Evolutionary conservation across 2,329 filamentous ascomycete species (phyloP).

Genomic region (Colletotrichum tabaci): DNA sequence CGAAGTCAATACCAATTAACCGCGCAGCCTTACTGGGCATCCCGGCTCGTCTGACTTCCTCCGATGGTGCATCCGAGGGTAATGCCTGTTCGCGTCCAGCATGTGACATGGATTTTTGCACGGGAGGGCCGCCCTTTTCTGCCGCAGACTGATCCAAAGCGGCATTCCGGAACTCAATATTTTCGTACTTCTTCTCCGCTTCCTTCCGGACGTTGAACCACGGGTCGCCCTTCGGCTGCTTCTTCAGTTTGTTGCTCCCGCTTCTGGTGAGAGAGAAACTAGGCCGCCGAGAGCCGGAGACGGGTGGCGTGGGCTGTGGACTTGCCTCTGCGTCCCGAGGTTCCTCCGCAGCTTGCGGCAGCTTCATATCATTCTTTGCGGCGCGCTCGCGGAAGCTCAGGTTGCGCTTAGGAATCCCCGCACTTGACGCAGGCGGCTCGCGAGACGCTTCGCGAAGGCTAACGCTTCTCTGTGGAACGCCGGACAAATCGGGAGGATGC

Average conservation of each 20-base stretch:
- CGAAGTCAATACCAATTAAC: constrained; percentile 38
- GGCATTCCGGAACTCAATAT: constrained; percentile 47
- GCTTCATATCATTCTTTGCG: constrained; percentile 58
- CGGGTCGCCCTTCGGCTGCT: constrained; percentile 69
- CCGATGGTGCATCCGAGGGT: constrained; percentile 47
- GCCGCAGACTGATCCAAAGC: constrained; percentile 44
- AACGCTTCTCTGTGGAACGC: constrained; percentile 35
- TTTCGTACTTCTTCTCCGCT: constrained; percentile 56
- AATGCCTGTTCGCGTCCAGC: constrained; percentile 51
- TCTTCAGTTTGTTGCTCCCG: constrained; percentile 72
- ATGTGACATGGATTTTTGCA: constrained; percentile 41
- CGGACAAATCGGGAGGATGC: constrained; percentile 21
- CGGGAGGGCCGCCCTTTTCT: constrained; percentile 36
- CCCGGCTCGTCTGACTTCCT: constrained; percentile 24
- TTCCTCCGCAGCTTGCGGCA: constrained; percentile 48
- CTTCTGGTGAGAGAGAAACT: constrained; percentile 59
- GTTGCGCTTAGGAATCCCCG: constrained; percentile 65
- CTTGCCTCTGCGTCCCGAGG: constrained; percentile 36
- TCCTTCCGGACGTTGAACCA: constrained; percentile 61
- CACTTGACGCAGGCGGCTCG: constrained; percentile 16
- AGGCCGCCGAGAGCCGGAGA: constrained; percentile 46
- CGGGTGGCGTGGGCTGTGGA: constrained; percentile 48
- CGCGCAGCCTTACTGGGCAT: constrained; percentile 43
- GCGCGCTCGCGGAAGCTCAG: constrained; percentile 74
- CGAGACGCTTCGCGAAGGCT: constrained; percentile 43